Evolutionary conservation across 2,329 filamentous ascomycete species (phyloP).

Genomic region (Monosporascus sp.): DNA sequence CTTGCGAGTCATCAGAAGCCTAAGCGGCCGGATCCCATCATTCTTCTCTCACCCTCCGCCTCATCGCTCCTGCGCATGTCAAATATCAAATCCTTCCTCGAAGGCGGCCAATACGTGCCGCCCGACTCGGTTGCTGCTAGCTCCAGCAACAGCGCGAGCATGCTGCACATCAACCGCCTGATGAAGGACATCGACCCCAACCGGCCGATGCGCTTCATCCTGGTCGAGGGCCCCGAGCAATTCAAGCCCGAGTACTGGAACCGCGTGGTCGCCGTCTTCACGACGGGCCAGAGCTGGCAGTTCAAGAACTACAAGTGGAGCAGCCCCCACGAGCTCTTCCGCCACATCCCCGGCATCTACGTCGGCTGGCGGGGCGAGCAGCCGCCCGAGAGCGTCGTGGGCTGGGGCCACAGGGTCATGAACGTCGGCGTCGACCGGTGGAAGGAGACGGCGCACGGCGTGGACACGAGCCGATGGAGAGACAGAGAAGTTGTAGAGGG

Average conservation of each 20-base stretch:
- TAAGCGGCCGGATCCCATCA: conserved; percentile 72
- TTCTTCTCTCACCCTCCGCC: conserved; percentile 91
- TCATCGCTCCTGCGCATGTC: conserved; percentile 92
- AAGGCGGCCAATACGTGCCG: conserved; percentile 74
- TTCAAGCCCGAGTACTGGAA: conserved; percentile 99
- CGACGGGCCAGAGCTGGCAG: conserved; percentile 95
- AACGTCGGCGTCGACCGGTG: conserved; percentile 80
- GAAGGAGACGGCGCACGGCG: conserved; percentile 45
- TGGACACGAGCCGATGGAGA: conserved; percentile 62
- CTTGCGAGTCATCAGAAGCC: conserved; percentile 52
- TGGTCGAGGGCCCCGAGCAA: conserved; percentile 86
- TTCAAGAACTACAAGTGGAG: conserved; percentile 99
- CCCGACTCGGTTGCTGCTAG: conserved; percentile 59
- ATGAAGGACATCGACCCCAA: conserved; percentile 66
- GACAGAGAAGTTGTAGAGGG: conserved; percentile 90
- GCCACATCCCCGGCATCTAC: conserved; percentile 79
- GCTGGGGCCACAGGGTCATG: conserved; percentile 81
- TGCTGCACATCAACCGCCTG: conserved; percentile 77
- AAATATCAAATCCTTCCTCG: conserved; percentile 92
- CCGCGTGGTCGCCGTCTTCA: conserved; percentile 92
- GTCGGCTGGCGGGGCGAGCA: conserved; percentile 88
- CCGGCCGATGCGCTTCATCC: conserved; percentile 83
- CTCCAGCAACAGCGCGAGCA: conserved; percentile 61
- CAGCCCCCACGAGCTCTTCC: conserved; percentile 81
- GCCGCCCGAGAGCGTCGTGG: conserved; percentile 69